These are phyloP conservation scores for Sphagnum magellanicum DNA, from an alignment of 228 moss, liverwort and hornwort genomes.

Conservation along the genomic window DNA sequence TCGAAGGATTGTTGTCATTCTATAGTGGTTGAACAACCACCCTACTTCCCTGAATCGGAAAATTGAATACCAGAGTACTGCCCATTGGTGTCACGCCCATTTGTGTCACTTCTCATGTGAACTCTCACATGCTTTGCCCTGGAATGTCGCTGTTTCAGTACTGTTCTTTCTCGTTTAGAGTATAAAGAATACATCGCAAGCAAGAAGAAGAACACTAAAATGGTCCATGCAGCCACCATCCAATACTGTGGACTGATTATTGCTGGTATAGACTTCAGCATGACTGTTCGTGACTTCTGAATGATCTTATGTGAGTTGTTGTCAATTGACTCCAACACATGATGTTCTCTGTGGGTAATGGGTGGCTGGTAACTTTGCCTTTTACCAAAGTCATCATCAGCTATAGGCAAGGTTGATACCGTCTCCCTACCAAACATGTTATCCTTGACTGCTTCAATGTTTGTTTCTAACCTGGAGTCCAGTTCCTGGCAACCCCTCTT, in stretches of 20 bases:
- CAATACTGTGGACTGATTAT: conserved; percentile 28
- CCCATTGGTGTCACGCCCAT: too few relatives aligned
- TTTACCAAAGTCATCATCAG: not conserved
- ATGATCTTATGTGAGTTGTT: not conserved
- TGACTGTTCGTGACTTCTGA: not conserved
- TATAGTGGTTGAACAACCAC: too few relatives aligned
- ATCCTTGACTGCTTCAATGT: conserved; percentile 1
- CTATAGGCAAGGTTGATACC: not conserved
- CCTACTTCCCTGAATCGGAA: too few relatives aligned
- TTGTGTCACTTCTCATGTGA: not conserved
- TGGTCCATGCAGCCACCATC: conserved; percentile 58
- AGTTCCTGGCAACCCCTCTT: conserved; percentile 43
- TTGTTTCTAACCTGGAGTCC: not conserved
- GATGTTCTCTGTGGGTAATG: not conserved
- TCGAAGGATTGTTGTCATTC: too few relatives aligned
- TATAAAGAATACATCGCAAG: conserved; percentile 40
- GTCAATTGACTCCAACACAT: not conserved
- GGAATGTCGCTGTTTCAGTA: conserved; percentile 15
- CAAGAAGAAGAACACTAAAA: conserved; percentile 45
- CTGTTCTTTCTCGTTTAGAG: conserved; percentile 26
- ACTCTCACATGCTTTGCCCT: not conserved
- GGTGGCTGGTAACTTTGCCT: not conserved
- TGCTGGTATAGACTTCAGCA: conserved; percentile 8
- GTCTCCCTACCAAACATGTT: not conserved
- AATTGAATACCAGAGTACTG: too few relatives aligned